Percentiles rank a stretch among this genome's conserved stretches.
phyloP scores from a whole-genome alignment of 179 eudicot genomes.

The Drosera spatulata region DNA sequence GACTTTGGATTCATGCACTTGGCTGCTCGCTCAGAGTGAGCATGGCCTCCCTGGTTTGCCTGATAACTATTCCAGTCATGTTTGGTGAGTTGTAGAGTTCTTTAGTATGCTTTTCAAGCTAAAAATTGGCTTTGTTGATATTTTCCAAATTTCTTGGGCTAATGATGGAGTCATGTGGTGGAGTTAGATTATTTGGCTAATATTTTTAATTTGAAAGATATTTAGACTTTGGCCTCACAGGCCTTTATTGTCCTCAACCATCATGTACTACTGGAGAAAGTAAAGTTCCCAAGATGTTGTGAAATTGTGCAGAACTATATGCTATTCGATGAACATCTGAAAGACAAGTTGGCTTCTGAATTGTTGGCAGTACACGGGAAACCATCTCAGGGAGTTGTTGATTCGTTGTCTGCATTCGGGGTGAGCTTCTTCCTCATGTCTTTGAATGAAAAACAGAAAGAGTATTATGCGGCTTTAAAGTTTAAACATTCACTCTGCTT shows the following conservation, averaged over 20 bases:
- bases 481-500: background rate
- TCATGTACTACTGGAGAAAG: no score
- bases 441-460: background rate
- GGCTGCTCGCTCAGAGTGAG: conserved; percentile 95
- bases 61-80: conserved; percentile 65
- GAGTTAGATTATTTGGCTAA: no score
- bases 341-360: conserved; percentile 6
- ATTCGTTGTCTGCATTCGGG: conserved; percentile 89
- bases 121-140: no score
- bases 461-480: background rate
- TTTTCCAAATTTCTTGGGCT: no score
- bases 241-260: background rate
- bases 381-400: conserved; percentile 81
- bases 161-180: background rate
- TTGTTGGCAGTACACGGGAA: conserved; percentile 68
- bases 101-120: no score
- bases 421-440: conserved; percentile 30
- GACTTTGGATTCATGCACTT: conserved; percentile 81
- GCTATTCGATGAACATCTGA: conserved; percentile 4
- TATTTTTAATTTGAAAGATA: no score
- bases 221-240: no score
- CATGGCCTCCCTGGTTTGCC: conserved; percentile 96
- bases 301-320: no score
- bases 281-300: no score
- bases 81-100: conserved; percentile 94